A percentile compares a stretch with the other conserved stretches of the same genome.
Conservation (phyloP, 2,329 filamentous ascomycete genomes). For the Fusarium nurragi region DNA sequence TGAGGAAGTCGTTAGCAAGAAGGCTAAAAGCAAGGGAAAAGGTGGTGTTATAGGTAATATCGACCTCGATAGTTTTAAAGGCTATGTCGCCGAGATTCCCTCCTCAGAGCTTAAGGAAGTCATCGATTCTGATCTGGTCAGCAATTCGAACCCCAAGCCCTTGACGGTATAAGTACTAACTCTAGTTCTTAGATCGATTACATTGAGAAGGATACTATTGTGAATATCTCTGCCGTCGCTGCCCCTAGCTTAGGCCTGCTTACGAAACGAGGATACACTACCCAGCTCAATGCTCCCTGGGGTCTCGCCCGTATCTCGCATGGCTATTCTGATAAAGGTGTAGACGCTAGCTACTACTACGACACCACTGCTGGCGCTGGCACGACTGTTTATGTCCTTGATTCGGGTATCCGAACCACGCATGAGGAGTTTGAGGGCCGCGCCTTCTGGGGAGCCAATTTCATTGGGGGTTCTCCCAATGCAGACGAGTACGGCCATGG, state of each 20-base stretch:
- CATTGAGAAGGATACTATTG: conserved; percentile 13
- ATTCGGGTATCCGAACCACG: conserved; percentile 53
- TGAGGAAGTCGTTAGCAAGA: not conserved
- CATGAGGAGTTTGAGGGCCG: conserved; percentile 47
- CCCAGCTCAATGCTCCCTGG: conserved; percentile 11
- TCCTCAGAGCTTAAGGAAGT: conserved; percentile 5
- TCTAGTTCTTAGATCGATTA: not conserved
- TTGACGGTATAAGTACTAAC: not conserved
- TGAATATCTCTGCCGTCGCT: conserved; percentile 1
- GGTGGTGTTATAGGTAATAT: conserved; percentile 12
- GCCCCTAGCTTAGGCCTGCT: not conserved
- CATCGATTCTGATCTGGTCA: conserved; percentile 6
- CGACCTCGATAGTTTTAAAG: not conserved
- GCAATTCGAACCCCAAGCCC: not conserved
- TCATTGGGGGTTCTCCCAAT: conserved; percentile 40
- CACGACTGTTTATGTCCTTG: conserved; percentile 53
- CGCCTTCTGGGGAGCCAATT: conserved; percentile 44
- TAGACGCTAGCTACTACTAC: conserved; percentile 36
- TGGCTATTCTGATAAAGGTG: too few relatives aligned
- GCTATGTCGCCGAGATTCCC: conserved; percentile 20
- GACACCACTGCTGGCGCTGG: conserved; percentile 36
- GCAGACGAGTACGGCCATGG: conserved; percentile 44
- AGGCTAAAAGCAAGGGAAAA: conserved; percentile 12
- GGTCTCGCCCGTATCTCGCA: conserved; percentile 20
- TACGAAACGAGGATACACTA: not conserved